phyloP scores from a whole-genome alignment of 495 filamentous ascomycete species.

The Platismatia glauca region DNA sequence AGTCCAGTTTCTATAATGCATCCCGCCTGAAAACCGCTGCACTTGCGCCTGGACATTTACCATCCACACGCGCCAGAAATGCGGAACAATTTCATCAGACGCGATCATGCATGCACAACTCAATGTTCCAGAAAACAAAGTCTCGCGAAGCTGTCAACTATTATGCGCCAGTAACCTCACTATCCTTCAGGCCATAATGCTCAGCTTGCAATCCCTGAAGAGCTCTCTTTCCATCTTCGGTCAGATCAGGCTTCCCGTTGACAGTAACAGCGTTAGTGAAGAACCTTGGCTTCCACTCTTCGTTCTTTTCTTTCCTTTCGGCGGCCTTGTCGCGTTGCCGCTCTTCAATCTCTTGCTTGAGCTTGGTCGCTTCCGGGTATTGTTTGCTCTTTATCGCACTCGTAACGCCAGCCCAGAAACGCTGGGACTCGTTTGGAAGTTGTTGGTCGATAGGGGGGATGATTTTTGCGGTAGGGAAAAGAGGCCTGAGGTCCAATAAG shows the following conservation, averaged over 20 bases:
- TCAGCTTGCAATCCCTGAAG: constrained; percentile 58
- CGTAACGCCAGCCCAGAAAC: constrained; percentile 81
- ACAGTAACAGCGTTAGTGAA: constrained; percentile 69
- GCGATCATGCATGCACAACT: not conserved
- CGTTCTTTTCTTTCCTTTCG: constrained; percentile 56
- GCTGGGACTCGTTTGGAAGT: constrained; percentile 81
- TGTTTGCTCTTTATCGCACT: constrained; percentile 78
- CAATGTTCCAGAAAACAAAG: not conserved
- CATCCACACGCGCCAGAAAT: constrained; percentile 3
- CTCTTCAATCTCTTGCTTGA: constrained; percentile 90
- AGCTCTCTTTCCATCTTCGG: constrained; percentile 61
- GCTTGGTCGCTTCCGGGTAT: constrained; percentile 69
- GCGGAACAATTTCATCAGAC: not conserved
- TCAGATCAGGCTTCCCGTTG: constrained; percentile 69
- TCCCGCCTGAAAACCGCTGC: not conserved
- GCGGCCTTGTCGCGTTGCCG: constrained; percentile 74
- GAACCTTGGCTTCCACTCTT: constrained; percentile 79
- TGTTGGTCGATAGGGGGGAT: constrained; percentile 68
- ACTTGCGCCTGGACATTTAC: not conserved
- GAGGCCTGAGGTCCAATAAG: constrained; percentile 76
- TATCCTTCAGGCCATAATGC: constrained; percentile 48
- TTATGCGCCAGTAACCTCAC: constrained; percentile 28
- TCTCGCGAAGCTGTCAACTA: not conserved
- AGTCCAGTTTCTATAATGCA: not conserved
- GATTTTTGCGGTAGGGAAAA: constrained; percentile 65